These are phyloP conservation scores for Debaryomycetaceae sp. DNA, from an alignment of 1,139 yeast species.

Conservation along the genomic window DNA sequence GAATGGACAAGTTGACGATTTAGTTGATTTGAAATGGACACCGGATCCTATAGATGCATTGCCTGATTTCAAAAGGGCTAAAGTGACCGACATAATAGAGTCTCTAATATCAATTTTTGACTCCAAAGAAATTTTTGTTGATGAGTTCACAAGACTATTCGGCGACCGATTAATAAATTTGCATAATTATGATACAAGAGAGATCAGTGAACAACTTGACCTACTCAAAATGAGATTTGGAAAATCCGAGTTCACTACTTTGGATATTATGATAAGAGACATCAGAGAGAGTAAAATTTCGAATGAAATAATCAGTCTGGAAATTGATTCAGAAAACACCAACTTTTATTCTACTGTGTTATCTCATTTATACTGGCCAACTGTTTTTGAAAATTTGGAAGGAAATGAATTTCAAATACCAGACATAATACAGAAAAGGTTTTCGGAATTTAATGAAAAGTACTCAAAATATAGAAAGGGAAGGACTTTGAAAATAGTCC, in stretches of 20 bases:
- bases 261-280: slow-evolving; percentile 87
- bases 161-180: slow-evolving; percentile 57
- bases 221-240: slow-evolving; percentile 67
- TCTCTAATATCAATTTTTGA: slow-evolving; percentile 76
- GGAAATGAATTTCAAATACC: slow-evolving; percentile 48
- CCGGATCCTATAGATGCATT: slow-evolving; percentile 96
- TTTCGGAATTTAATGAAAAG: slow-evolving; percentile 40
- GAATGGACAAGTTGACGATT: slow-evolving; percentile 27
- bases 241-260: slow-evolving; percentile 56
- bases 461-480: slow-evolving; percentile 51
- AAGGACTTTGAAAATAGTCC: slow-evolving; percentile 55
- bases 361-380: slow-evolving; percentile 54
- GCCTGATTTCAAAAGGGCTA: slow-evolving; percentile 73
- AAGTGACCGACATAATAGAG: slow-evolving; percentile 65
- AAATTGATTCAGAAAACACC: slow-evolving; percentile 6
- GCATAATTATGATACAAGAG: slow-evolving; percentile 43
- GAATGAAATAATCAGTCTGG: slow-evolving; percentile 24
- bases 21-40: slow-evolving; percentile 59
- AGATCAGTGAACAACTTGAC: slow-evolving; percentile 42
- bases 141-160: slow-evolving; percentile 66
- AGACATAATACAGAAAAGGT: slow-evolving; percentile 24
- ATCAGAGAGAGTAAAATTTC: slow-evolving; percentile 49
- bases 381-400: slow-evolving; percentile 27
- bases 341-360: slow-evolving; percentile 36
- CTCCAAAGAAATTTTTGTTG: slow-evolving; percentile 67